Evolutionary conservation across 805 yeast species (phyloP), one percentile per base, ranked within the genome.

Genomic region (Saccharomycodes ludwigii): DNA sequence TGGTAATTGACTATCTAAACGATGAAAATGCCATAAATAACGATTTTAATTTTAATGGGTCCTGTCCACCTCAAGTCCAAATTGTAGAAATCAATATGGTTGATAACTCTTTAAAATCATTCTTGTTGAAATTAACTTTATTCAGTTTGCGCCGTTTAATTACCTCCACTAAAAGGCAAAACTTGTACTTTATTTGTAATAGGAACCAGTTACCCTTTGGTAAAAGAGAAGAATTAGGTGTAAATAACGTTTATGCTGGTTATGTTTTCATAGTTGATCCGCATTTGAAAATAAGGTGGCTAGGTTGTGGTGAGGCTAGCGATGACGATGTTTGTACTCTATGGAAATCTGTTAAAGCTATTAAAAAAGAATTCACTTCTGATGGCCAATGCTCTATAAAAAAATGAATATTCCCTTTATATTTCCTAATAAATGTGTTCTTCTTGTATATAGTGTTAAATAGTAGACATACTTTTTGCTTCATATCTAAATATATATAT

Each of bases 231-330:
- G 52, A 66, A 17, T 54, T 88, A 21, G 59, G 69, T 30, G 70
- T 85, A 42, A 76, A 74, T 34, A 88, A 88, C 49, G 66, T 71
- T 15, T 80, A 78, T 43, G 72, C 93, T 2, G 97, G 97, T 0
- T 85, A 82, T 48, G 61, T 85, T 8, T 78, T 84, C 41, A 59
- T 88, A 4, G 66, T 91, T 21, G 98, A 91, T 48, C 63, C 62
- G 11, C 61, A 73, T 10, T 76, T 78, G 31, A 76, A 69, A 44
- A 77, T 91, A 33, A 64, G 97, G 43, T 88, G 97, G 97, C 85
- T 84, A 16, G 81, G 84, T 4, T 73, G 93, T 43, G 98, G 97
- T 2, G 70, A 67, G 24, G 78, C 94, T 2, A 64, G 65, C 11
- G 72, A 66, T n/a, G 66, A 67, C 21, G 13, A 27, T 6, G 98